Base-by-base conservation (phyloP, 2,329 filamentous ascomycete genomes). In the Fusarium keratoplasticum region DNA sequence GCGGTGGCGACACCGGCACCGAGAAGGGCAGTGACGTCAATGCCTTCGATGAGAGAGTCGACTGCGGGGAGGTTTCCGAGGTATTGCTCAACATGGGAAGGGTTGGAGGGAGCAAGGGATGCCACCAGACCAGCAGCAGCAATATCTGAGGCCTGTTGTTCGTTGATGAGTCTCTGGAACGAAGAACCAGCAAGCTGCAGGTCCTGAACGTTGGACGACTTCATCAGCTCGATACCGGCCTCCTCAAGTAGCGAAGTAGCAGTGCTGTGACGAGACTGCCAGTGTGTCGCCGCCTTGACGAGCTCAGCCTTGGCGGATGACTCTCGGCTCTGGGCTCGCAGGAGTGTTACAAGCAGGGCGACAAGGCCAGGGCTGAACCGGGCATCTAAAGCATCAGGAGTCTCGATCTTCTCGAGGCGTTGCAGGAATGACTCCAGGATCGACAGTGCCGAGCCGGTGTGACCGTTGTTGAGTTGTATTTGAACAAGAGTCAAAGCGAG, bases 51-150 rank as follows among this genome's bases (percentile, higher is more conserved):
- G 35, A 96, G 88, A 33, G 87, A 86, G 10, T 90, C 86, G 14
- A 94, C 87, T 1, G 91, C 83, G 6, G 92, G 90, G 20, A 95
- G 87, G 47, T 86, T 85, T 20, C 86, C 83, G 11, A 90, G 83
- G 65, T 92, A 85, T 1, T 87, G 80, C 63, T 89, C 83, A 22
- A 91, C 85, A 70, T 89, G 89, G 10, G 86, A 80, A 2, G 89
- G 87, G 70, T 93, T 87, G 1, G 85, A 86, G 2, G 89, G 89
- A 31, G 94, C 93, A 76, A 94, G 90, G 11, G 95, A 92, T 4
- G 96, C 96, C 9, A 98, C 90, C n/a, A 96, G 90, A 1, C 96
- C 96, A 10, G 95, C 95, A 18, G 91, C 89, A 2, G 94, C 92
- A 64, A 93, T 88, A 35, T 88, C 88, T 76, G 97, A 94, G 42